A percentile compares a stretch with the other conserved stretches of the same genome.
phyloP scores from a whole-genome alignment of 305 asterid genomes.

The Withania somnifera region DNA sequence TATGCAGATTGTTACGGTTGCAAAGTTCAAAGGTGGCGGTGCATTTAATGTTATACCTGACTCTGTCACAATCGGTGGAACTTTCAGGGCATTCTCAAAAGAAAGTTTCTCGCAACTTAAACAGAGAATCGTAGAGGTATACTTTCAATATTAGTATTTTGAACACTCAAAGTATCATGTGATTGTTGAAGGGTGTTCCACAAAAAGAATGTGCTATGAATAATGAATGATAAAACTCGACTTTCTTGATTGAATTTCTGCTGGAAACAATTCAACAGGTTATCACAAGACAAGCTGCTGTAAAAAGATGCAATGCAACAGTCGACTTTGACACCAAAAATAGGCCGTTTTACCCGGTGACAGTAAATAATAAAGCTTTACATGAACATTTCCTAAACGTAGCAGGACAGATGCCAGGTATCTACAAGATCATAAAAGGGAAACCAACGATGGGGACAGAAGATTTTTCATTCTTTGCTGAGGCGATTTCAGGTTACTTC shows the following conservation, averaged over 20 bases:
- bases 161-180: not conserved
- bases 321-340: constrained; percentile 19
- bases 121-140: constrained; percentile 54
- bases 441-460: constrained; percentile 47
- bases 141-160: not conserved
- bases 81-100: constrained; percentile 58
- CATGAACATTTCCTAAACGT: constrained; percentile 31
- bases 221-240: not conserved
- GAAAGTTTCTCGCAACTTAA: constrained; percentile 36
- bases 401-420: constrained; percentile 33
- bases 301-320: constrained; percentile 50
- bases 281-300: constrained; percentile 42
- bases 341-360: constrained; percentile 47
- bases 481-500: constrained; percentile 49
- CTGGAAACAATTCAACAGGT: constrained; percentile 22
- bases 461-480: constrained; percentile 52
- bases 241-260: not conserved
- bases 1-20: constrained; percentile 55
- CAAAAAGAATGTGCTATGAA: not conserved
- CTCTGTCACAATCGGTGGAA: constrained; percentile 52
- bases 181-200: not conserved
- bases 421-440: constrained; percentile 18
- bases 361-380: constrained; percentile 31
- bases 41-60: constrained; percentile 63
- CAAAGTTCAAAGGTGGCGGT: constrained; percentile 45